A percentile compares a stretch with the other conserved stretches of the same genome.
These are phyloP conservation scores for Ilyonectria sp. DNA, from an alignment of 2,329 filamentous ascomycete species.

Conservation along the genomic window DNA sequence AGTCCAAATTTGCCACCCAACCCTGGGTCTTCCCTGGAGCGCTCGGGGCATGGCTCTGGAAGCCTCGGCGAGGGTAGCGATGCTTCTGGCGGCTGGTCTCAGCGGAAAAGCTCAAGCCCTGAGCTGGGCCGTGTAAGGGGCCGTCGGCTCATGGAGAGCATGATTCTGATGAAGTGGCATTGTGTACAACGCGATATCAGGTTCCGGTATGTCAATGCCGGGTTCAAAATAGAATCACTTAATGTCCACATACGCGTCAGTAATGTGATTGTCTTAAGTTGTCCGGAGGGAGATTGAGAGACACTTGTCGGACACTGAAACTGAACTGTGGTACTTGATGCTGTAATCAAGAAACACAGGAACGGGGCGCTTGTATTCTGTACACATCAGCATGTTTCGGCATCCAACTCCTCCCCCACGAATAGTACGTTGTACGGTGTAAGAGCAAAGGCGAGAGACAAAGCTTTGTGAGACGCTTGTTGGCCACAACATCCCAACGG, in stretches of 20 bases:
- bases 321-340: neutral
- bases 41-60: conserved; percentile 1
- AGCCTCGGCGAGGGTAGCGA: conserved; percentile 29
- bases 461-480: conserved; percentile 3
- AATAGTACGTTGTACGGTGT: neutral
- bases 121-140: conserved; percentile 42
- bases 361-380: neutral
- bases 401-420: neutral
- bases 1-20: neutral
- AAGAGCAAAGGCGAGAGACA: neutral
- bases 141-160: conserved; percentile 43
- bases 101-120: conserved; percentile 41
- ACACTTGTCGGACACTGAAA: conserved; percentile 4
- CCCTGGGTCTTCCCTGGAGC: conserved; percentile 11
- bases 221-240: conserved; percentile 20
- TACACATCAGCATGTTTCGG: neutral
- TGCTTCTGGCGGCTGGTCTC: conserved; percentile 34
- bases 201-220: conserved; percentile 19
- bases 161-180: conserved; percentile 34
- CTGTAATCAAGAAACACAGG: neutral
- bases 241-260: neutral
- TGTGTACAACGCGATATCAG: conserved; percentile 38
- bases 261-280: conserved; percentile 22
- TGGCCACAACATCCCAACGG: conserved; percentile 8
- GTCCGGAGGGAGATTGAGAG: conserved; percentile 1